Conservation (phyloP, 306 rosid genomes). For the Morella rubra region DNA sequence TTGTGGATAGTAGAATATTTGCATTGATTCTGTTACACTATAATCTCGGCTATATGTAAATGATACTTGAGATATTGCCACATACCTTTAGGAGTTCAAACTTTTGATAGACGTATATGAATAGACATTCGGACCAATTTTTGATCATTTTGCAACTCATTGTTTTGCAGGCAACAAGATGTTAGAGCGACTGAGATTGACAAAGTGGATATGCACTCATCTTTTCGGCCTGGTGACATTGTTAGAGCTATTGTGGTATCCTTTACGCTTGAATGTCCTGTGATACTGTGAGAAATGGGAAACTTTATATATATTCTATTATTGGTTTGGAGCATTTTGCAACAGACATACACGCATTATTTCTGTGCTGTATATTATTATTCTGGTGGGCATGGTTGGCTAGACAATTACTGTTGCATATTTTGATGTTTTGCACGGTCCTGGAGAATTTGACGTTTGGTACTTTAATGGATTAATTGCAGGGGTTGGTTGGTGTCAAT, state of each 20-base stretch:
- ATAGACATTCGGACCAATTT: not conserved
- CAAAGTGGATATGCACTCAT: slow-evolving; percentile 84
- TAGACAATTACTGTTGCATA: not conserved
- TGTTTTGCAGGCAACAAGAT: slow-evolving; percentile 79
- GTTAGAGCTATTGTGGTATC: slow-evolving; percentile 81
- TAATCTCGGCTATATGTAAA: not conserved
- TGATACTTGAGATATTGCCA: not conserved
- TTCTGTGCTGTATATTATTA: not conserved
- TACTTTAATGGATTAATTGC: not conserved
- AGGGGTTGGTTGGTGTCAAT: not conserved
- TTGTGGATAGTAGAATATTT: not conserved
- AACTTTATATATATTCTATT: not conserved
- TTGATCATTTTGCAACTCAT: slow-evolving; percentile 9
- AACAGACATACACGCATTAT: not conserved
- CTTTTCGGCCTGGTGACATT: slow-evolving; percentile 77
- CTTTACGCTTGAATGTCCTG: slow-evolving; percentile 25
- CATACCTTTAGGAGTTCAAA: not conserved
- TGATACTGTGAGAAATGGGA: not conserved
- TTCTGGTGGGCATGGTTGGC: not conserved
- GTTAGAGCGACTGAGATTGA: slow-evolving; percentile 95
- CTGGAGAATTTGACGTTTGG: not conserved
- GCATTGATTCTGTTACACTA: not conserved
- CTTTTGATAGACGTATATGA: not conserved
- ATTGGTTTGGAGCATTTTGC: not conserved
- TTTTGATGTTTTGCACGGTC: not conserved